Base-by-base conservation (phyloP, 2,329 filamentous ascomycete species). In the Epichloe coenophiala region DNA sequence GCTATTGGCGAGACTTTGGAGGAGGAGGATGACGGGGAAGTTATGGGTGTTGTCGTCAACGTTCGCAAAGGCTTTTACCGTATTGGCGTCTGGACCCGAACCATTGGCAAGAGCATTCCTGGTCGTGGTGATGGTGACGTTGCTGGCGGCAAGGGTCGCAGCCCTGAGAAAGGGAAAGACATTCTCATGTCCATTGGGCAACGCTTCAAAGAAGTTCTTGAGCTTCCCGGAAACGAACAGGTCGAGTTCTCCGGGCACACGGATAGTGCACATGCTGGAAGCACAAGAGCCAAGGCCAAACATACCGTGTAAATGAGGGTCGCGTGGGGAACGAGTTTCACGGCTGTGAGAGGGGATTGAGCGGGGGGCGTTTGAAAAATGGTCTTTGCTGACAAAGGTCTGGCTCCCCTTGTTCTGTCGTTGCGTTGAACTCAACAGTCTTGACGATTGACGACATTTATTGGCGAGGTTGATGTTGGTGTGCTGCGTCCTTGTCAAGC, bases 31-130 rank as follows among this genome's bases (percentile, higher is more conserved):
- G 93, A 97, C 64, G 90, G 90, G 94, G 94, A 98, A 71, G 86
- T 98, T 68, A 97, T 97, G 93, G 93, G 93, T 57, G 94, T 98
- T 36, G 93, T 98, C 27, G 90, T 97, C 74, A 98, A 98, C 70
- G 91, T 98, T 53, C 86, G 93, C 69, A 96, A 95, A 76, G 90
- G 86, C 48, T 97, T 98, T 75, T 98, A 89, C 79, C 87, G 93
- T 74, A 86, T 98, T 59, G 90, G 91, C 65, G 81, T 97, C 60
- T 98, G 94, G 93, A 98, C 93, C 56, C 86, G 89, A 63, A 95
- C 90, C 52, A 88, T 88, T 50, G 91, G 91, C 65, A 91, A 91
- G 75, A 79, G 78, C 63, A 83, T 90, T 54, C 83, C 84, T 1
- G 81, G 80, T 53, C 85, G 87, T 58, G 85, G 86, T 52, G 83